These are phyloP conservation scores for Aspergillus melleus DNA, from an alignment of 2,329 filamentous ascomycete species.

Conservation along the genomic window DNA sequence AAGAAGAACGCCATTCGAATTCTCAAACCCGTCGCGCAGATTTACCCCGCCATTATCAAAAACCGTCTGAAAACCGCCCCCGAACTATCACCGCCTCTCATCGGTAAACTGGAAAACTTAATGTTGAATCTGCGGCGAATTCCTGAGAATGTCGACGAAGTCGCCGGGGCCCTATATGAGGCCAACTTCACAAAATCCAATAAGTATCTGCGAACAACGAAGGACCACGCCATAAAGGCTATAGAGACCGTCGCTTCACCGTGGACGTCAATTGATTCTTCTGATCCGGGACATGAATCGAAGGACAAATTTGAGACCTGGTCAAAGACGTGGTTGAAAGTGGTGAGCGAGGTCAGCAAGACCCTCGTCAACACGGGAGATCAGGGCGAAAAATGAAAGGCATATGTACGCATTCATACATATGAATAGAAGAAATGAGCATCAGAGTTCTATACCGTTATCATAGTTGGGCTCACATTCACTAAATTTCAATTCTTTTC, in stretches of 20 bases:
- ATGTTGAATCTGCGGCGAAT: conserved; percentile 36
- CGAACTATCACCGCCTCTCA: conserved; percentile 16
- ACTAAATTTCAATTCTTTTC: background rate
- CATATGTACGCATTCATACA: conserved; percentile 1
- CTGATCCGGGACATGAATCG: conserved; percentile 56
- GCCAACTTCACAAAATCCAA: conserved; percentile 36
- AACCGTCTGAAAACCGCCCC: conserved; percentile 40
- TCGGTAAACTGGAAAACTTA: conserved; percentile 36
- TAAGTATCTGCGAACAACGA: conserved; percentile 33
- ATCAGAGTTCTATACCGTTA: background rate
- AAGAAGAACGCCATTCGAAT: conserved; percentile 45
- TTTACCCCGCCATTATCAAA: conserved; percentile 45
- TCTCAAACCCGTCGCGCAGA: conserved; percentile 44
- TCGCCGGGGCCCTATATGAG: conserved; percentile 48
- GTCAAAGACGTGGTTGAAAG: conserved; percentile 60
- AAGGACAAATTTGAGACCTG: conserved; percentile 79
- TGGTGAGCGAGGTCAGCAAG: conserved; percentile 44
- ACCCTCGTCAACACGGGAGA: conserved; percentile 19
- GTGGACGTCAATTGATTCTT: conserved; percentile 62
- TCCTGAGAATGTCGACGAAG: conserved; percentile 46
- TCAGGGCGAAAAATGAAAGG: background rate
- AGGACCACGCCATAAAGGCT: conserved; percentile 58
- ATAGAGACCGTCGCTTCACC: conserved; percentile 71
- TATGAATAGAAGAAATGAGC: background rate
- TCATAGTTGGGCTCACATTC: background rate